Percentiles rank a stretch among this genome's conserved stretches.
These are phyloP conservation scores for Suillus alpinus DNA, from an alignment of 768 basidiomycete genomes.

Conservation along the genomic window DNA sequence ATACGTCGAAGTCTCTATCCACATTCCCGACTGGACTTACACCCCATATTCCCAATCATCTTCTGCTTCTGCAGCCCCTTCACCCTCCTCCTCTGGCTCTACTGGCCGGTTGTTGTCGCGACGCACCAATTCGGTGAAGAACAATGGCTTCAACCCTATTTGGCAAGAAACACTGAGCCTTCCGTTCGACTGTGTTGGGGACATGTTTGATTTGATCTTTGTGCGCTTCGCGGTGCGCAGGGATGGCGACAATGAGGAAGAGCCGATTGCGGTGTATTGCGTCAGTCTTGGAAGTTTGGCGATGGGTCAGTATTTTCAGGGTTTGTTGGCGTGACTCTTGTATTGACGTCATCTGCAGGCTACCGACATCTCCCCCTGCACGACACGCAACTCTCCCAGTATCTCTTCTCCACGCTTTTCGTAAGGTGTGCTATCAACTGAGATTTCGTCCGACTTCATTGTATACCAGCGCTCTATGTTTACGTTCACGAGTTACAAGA, in stretches of 20 bases:
- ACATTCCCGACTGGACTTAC: constrained; percentile 68
- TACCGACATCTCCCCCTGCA: constrained; percentile 89
- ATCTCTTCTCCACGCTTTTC: constrained; percentile 92
- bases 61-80: constrained; percentile 7
- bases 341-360: constrained; percentile 42
- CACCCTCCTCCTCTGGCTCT: constrained; percentile 22
- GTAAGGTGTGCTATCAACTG: constrained; percentile 53
- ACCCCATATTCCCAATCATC: constrained; percentile 18
- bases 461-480: not conserved
- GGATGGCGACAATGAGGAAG: constrained; percentile 56
- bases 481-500: not conserved
- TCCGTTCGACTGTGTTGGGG: constrained; percentile 74
- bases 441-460: not conserved
- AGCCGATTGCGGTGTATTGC: constrained; percentile 74
- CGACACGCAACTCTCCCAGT: constrained; percentile 83
- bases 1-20: constrained; percentile 77
- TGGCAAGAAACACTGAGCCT: constrained; percentile 74
- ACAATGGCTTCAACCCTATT: constrained; percentile 90
- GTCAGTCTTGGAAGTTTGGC: constrained; percentile 67
- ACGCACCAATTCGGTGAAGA: constrained; percentile 65
- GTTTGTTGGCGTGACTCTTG: not conserved
- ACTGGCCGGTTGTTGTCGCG: constrained; percentile 45
- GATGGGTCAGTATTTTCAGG: constrained; percentile 45
- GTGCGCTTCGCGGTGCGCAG: constrained; percentile 75
- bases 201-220: constrained; percentile 83